Percentiles rank a stretch among this genome's conserved stretches.
These are phyloP conservation scores for Fusarium nisikadoi DNA, from an alignment of 2,329 filamentous ascomycete genomes.

Conservation along the genomic window DNA sequence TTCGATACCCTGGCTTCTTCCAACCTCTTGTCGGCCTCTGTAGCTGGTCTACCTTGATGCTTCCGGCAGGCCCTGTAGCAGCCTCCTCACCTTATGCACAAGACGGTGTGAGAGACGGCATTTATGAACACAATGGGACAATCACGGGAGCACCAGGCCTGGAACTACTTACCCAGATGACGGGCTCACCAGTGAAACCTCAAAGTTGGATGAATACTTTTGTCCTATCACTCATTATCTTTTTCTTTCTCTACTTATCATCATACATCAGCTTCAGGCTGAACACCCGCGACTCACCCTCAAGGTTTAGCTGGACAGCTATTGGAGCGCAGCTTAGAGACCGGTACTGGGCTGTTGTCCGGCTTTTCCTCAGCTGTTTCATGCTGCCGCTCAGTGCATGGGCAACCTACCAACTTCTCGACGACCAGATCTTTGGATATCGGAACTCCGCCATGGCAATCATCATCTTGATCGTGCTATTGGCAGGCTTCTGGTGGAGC, in stretches of 20 bases:
- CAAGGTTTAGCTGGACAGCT: accelerated
- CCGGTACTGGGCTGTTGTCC: conserved; percentile 61
- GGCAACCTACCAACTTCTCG: conserved; percentile 74
- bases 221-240: conserved; percentile 68
- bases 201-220: conserved; percentile 78
- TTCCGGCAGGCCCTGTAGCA: conserved; percentile 51
- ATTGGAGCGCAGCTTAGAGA: conserved; percentile 52
- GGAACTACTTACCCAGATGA: conserved; percentile 72
- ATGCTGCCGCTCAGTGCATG: conserved; percentile 76
- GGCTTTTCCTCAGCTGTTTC: conserved; percentile 80
- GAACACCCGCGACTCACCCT: accelerated
- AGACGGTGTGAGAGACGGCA: conserved; percentile 57
- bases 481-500: conserved; percentile 44
- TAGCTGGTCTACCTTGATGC: conserved; percentile 75
- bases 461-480: conserved; percentile 36
- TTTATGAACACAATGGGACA: conserved; percentile 74
- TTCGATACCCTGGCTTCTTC: conserved; percentile 79
- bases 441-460: conserved; percentile 51
- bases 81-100: conserved; percentile 38
- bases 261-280: conserved; percentile 53
- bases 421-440: conserved; percentile 21
- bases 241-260: conserved; percentile 69
- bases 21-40: conserved; percentile 75
- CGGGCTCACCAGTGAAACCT: conserved; percentile 69
- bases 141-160: conserved; percentile 66